A percentile compares a stretch with the other conserved stretches of the same genome.
Evolutionary conservation across 768 basidiomycete genomes (phyloP).

Genomic region (Hysterangium stoloniferum): DNA sequence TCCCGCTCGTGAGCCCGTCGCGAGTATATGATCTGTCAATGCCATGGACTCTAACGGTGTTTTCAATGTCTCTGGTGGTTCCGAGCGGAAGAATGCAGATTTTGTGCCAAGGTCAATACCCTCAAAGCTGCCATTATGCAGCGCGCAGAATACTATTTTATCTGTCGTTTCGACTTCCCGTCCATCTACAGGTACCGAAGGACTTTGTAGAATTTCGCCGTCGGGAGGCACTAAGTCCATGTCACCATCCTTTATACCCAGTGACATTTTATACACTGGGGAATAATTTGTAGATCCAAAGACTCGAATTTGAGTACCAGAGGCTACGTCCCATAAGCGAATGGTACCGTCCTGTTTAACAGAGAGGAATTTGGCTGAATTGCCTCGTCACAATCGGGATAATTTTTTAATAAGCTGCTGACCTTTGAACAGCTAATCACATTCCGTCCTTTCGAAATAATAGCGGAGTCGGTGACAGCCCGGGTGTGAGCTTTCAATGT

Average conservation of each 20-base stretch:
- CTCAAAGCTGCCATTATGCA: constrained; percentile 49
- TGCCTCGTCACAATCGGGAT: too few relatives aligned
- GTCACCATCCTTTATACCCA: constrained; percentile 31
- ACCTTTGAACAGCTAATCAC: constrained; percentile 53
- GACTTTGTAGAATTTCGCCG: constrained; percentile 14
- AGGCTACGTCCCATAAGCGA: constrained; percentile 65
- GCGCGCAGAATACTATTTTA: constrained; percentile 46
- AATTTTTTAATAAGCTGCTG: neutral
- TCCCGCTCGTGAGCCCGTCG: constrained; percentile 51
- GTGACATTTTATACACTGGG: constrained; percentile 37
- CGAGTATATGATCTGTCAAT: constrained; percentile 39
- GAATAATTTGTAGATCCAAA: constrained; percentile 32
- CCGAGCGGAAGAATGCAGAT: constrained; percentile 22
- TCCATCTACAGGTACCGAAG: constrained; percentile 16
- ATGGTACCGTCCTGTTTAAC: constrained; percentile 48
- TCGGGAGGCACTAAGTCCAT: constrained; percentile 19
- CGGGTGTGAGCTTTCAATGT: constrained; percentile 60
- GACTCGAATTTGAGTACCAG: constrained; percentile 39
- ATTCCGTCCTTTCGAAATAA: constrained; percentile 59
- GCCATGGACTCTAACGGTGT: constrained; percentile 38
- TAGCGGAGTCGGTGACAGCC: constrained; percentile 52
- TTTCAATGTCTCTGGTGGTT: constrained; percentile 16
- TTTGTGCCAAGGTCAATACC: constrained; percentile 44
- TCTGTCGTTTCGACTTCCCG: constrained; percentile 40
- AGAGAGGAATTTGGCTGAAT: too few relatives aligned